Percentiles rank a stretch among this genome's conserved stretches.
Evolutionary conservation across 108 stramenopile genomes (phyloP).

Genomic region (Aurantiochytrium sp.): DNA sequence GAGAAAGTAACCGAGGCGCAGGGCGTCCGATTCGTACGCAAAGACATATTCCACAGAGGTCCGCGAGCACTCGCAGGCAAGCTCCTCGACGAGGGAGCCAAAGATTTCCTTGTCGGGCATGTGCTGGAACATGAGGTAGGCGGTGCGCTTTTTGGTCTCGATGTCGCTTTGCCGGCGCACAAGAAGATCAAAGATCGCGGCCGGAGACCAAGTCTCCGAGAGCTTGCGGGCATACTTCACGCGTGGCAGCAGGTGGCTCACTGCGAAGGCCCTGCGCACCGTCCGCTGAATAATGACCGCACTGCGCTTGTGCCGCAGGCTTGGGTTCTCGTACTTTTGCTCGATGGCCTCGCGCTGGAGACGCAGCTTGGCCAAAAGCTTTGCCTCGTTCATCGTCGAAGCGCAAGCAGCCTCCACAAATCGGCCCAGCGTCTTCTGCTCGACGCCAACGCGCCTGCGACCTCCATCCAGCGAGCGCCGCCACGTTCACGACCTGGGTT

Average conservation of each 20-base stretch:
- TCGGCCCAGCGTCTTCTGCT: no score
- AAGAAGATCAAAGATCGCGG: neutral
- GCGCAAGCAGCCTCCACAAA: neutral
- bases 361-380: neutral
- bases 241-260: neutral
- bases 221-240: neutral
- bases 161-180: neutral
- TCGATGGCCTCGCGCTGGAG: neutral
- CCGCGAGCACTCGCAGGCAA: neutral
- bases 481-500: no score
- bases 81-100: slow-evolving; percentile 1
- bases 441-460: no score
- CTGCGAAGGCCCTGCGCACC: neutral
- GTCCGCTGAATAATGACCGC: neutral
- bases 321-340: neutral
- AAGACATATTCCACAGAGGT: neutral
- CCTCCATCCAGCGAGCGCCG: no score
- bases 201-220: neutral
- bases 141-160: neutral
- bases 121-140: slow-evolving; percentile 4
- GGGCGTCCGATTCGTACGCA: neutral
- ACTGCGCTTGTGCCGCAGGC: neutral
- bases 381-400: neutral
- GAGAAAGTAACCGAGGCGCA: slow-evolving; percentile 1
- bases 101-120: neutral